Percentiles rank a stretch among this genome's conserved stretches.
phyloP scores from a whole-genome alignment of 768 basidiomycete genomes.

The Tulasnella sp. region DNA sequence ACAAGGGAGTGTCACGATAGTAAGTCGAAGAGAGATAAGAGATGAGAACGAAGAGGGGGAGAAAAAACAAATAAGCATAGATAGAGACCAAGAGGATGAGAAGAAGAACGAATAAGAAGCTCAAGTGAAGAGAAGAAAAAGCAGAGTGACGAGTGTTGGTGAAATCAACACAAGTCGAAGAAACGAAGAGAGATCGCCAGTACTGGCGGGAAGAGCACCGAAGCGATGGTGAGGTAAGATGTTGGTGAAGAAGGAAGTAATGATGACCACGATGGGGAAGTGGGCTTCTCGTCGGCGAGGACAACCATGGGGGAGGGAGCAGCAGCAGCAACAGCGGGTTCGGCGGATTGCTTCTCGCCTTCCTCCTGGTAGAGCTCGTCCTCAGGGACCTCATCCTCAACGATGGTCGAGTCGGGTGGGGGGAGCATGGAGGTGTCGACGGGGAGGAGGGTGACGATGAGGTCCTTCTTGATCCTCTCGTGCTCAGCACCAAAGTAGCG shows the following conservation, averaged over 20 bases:
- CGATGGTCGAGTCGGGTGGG: slow-evolving; percentile 1
- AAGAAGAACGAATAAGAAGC: not conserved
- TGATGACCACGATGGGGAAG: not conserved
- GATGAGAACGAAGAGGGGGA: not conserved
- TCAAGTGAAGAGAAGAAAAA: not conserved
- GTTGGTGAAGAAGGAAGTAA: not conserved
- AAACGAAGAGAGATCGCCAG: not conserved
- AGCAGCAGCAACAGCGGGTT: not conserved
- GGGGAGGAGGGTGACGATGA: slow-evolving; percentile 47
- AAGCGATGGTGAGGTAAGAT: not conserved
- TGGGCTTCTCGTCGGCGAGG: not conserved
- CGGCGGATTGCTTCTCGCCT: not conserved
- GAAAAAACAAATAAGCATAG: not conserved
- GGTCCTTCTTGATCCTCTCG: slow-evolving; percentile 44
- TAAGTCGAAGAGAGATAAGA: not conserved
- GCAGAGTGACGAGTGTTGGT: not conserved
- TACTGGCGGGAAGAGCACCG: not conserved
- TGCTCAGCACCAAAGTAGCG: slow-evolving; percentile 62
- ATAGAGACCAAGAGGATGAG: not conserved
- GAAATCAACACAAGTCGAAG: not conserved
- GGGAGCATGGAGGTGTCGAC: slow-evolving; percentile 17
- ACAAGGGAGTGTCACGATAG: slow-evolving; percentile 2
- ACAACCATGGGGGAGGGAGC: not conserved
- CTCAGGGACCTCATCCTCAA: not conserved
- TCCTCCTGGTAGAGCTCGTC: slow-evolving; percentile 5